These are phyloP conservation scores for Pilatotrama ljubarskyi DNA, from an alignment of 768 basidiomycete genomes.

Conservation along the genomic window DNA sequence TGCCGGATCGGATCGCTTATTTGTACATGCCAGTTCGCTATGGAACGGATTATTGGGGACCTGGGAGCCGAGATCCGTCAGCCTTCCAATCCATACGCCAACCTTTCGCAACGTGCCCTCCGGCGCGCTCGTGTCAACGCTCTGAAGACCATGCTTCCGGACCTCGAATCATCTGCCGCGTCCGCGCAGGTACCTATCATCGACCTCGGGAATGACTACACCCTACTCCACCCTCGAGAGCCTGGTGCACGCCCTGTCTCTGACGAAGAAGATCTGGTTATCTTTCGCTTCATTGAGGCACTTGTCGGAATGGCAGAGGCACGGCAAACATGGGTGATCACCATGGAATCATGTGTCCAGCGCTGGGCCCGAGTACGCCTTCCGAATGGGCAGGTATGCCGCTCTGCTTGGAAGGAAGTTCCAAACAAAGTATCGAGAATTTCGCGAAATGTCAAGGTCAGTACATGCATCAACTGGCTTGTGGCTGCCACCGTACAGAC, in stretches of 20 bases:
- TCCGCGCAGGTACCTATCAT: not conserved
- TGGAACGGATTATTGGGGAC: constrained; percentile 32
- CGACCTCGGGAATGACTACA: not conserved
- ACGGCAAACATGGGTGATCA: not conserved
- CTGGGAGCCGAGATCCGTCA: constrained; percentile 29
- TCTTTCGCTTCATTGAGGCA: not conserved
- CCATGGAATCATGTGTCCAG: not conserved
- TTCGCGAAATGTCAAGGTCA: constrained; percentile 31
- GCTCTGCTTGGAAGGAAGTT: constrained; percentile 35
- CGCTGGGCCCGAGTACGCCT: constrained; percentile 27
- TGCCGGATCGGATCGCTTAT: constrained; percentile 21
- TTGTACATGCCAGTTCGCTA: constrained; percentile 22
- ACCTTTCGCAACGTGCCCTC: constrained; percentile 26
- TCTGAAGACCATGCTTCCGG: constrained; percentile 11
- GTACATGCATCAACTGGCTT: not conserved
- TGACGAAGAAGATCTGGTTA: not conserved
- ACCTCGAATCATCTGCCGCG: not conserved
- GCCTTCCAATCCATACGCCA: constrained; percentile 29
- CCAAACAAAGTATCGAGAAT: constrained; percentile 32
- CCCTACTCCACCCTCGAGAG: not conserved
- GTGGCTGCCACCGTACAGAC: no score
- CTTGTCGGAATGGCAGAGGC: not conserved
- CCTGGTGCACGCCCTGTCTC: not conserved
- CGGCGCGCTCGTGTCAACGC: constrained; percentile 28
- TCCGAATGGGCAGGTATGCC: constrained; percentile 40